Evolutionary conservation across 768 basidiomycete genomes (phyloP).

Genomic region (Podaxis sp.): DNA sequence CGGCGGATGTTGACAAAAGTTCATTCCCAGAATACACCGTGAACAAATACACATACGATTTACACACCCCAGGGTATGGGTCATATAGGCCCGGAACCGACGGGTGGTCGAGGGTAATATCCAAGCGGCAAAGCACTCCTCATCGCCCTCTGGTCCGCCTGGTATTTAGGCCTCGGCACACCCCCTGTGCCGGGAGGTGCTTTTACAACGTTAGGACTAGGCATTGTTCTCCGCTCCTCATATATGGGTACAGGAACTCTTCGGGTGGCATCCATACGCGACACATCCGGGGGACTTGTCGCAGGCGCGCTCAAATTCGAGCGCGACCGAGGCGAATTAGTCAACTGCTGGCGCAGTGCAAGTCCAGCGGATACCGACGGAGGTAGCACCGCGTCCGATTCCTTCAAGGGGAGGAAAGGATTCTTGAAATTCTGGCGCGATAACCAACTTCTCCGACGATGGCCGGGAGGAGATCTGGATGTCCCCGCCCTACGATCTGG

Average conservation of each 20-base stretch:
- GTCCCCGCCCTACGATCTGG: slow-evolving; percentile 25
- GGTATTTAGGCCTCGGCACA: slow-evolving; percentile 1
- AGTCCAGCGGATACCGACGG: slow-evolving; percentile 18
- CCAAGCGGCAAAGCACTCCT: slow-evolving; percentile 5
- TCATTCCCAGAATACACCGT: not conserved
- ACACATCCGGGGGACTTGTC: slow-evolving; percentile 12
- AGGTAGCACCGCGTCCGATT: slow-evolving; percentile 25
- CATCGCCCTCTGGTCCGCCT: slow-evolving; percentile 1
- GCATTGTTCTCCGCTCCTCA: not conserved
- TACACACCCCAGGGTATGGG: not conserved
- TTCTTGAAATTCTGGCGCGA: slow-evolving; percentile 32
- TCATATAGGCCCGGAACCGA: not conserved
- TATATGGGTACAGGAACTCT: slow-evolving; percentile 7
- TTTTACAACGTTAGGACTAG: not conserved
- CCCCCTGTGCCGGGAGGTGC: slow-evolving; percentile 1
- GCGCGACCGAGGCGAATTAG: slow-evolving; percentile 1
- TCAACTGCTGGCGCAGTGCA: slow-evolving; percentile 17
- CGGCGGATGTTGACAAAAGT: not conserved
- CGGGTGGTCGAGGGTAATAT: not conserved
- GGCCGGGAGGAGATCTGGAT: slow-evolving; percentile 32
- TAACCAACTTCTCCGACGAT: slow-evolving; percentile 29
- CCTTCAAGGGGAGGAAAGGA: slow-evolving; percentile 39
- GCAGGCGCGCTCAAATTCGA: slow-evolving; percentile 23
- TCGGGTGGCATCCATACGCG: not conserved
- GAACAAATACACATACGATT: not conserved